Conservation (phyloP, 306 rosid species). For the Potentilla sterilis region DNA sequence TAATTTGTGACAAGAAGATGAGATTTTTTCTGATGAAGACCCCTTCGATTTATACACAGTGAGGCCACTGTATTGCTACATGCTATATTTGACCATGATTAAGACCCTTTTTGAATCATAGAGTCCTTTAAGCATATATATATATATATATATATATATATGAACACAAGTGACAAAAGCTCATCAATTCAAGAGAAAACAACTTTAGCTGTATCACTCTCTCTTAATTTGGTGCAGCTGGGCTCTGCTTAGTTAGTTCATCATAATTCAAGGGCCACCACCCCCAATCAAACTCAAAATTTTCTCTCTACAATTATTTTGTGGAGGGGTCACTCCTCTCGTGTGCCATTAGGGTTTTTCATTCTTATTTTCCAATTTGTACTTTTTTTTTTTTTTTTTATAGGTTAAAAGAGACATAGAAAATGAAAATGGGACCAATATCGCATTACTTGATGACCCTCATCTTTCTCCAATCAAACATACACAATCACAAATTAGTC, state of each 20-base stretch:
- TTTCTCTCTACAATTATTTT: conserved; percentile 37
- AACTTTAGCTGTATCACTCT: conserved; percentile 17
- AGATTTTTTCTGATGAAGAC: not conserved
- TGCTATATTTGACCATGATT: not conserved
- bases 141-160: no score
- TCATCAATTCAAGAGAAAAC: conserved; percentile 15
- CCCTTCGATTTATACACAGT: not conserved
- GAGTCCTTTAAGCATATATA: not conserved
- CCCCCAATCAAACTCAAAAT: not conserved
- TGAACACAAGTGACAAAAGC: conserved; percentile 13
- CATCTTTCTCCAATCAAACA: conserved; percentile 17
- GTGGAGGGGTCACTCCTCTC: conserved; percentile 32
- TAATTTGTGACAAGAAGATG: not conserved
- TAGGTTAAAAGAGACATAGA: conserved; percentile 39
- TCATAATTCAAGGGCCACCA: conserved; percentile 18
- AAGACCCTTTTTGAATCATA: not conserved
- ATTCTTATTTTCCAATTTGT: conserved; percentile 57
- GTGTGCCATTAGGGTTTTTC: conserved; percentile 62
- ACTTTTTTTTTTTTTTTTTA: conserved; percentile 38
- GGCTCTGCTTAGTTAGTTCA: conserved; percentile 5
- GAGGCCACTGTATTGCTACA: not conserved
- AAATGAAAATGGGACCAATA: conserved; percentile 51
- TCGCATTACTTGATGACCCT: not conserved
- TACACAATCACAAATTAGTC: conserved; percentile 29
- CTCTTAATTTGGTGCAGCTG: conserved; percentile 21